Conservation (phyloP, 2,329 filamentous ascomycete species). For the Thelonectria olida region DNA sequence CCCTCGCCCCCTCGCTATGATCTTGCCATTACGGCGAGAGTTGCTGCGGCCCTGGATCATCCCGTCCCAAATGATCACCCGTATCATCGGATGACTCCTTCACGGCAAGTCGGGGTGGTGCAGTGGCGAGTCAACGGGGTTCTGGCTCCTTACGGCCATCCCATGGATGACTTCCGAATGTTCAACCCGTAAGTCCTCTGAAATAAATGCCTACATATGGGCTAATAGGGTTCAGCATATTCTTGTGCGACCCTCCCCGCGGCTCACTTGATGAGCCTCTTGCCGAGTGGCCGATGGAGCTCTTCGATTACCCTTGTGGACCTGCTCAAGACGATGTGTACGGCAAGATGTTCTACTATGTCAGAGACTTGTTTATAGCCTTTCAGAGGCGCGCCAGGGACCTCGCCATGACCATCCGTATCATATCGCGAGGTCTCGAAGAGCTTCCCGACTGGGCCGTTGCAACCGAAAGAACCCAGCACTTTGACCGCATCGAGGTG, state of each 20-base stretch:
- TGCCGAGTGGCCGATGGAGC: conserved; percentile 40
- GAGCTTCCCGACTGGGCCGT: neutral
- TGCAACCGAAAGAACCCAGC: too few relatives aligned
- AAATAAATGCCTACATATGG: too few relatives aligned
- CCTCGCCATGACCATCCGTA: conserved; percentile 2
- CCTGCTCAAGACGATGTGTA: conserved; percentile 38
- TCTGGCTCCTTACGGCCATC: conserved; percentile 35
- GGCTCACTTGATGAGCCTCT: conserved; percentile 36
- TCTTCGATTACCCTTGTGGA: conserved; percentile 28
- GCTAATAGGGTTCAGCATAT: neutral
- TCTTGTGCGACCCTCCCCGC: neutral
- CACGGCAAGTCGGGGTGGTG: conserved; percentile 22
- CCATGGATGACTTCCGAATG: conserved; percentile 19
- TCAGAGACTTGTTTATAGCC: conserved; percentile 28
- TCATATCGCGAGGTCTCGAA: neutral
- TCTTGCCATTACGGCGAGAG: too few relatives aligned
- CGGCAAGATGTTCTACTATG: conserved; percentile 42
- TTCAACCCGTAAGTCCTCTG: conserved; percentile 38
- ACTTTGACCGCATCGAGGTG: conserved; percentile 32
- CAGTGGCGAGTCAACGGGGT: conserved; percentile 37
- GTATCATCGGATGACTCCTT: conserved; percentile 33
- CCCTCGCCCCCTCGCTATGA: too few relatives aligned
- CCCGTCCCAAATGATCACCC: too few relatives aligned
- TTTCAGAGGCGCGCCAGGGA: conserved; percentile 31
- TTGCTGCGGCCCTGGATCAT: too few relatives aligned